Conservation (phyloP, 2,329 filamentous ascomycete species). For the Penicillium sp. region DNA sequence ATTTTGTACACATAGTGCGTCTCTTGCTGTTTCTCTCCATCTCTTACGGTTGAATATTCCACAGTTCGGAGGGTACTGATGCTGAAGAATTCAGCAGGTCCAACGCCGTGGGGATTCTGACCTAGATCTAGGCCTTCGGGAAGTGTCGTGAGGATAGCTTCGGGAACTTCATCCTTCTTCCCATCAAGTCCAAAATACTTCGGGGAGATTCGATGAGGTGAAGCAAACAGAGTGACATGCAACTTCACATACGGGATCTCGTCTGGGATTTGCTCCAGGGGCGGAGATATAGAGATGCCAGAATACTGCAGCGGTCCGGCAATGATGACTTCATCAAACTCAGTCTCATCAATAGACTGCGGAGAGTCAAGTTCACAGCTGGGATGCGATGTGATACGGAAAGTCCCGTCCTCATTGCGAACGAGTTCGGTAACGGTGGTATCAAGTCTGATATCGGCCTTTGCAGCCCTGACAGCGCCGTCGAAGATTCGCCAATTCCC, state of each 20-base stretch:
- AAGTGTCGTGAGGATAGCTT: conserved; percentile 82
- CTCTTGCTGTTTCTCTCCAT: conserved; percentile 25
- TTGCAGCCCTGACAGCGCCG: conserved; percentile 72
- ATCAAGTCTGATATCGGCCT: conserved; percentile 67
- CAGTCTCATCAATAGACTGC: conserved; percentile 25
- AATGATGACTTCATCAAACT: conserved; percentile 81
- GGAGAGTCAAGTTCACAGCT: conserved; percentile 21
- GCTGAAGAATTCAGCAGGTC: conserved; percentile 81
- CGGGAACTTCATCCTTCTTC: conserved; percentile 61
- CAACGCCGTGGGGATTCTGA: conserved; percentile 61
- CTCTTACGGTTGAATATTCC: conserved; percentile 59
- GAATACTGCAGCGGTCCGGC: conserved; percentile 85
- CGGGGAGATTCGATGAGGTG: conserved; percentile 73
- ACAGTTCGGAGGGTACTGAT: conserved; percentile 74
- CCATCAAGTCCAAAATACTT: conserved; percentile 72
- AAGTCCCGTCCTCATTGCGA: conserved; percentile 46
- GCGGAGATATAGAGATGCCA: conserved; percentile 62
- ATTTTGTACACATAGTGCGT: conserved; percentile 70
- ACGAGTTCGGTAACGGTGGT: conserved; percentile 69
- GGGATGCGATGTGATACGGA: conserved; percentile 52
- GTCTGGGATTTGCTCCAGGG: conserved; percentile 64
- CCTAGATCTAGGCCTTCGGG: conserved; percentile 56
- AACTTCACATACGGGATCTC: conserved; percentile 83
- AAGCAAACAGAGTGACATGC: conserved; percentile 88
- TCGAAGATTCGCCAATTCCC: conserved; percentile 96